phyloP scores from a whole-genome alignment of 1,284 basidiomycete genomes.

The Ceratorhiza oryzae-sativae region DNA sequence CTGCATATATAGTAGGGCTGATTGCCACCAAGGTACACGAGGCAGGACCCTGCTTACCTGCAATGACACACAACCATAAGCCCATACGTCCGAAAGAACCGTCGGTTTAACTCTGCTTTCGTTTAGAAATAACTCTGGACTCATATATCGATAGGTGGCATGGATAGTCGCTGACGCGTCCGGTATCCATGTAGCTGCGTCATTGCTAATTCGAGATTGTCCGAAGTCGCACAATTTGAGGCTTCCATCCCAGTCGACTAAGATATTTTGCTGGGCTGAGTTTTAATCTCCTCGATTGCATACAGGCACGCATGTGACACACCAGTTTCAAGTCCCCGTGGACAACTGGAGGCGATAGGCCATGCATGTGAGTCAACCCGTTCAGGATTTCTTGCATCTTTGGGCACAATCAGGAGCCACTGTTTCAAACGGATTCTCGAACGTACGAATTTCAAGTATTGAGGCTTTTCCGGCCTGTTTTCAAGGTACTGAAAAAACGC shows the following conservation, averaged over 20 bases:
- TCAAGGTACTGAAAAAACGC: background rate
- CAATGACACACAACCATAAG: slow-evolving; percentile 9
- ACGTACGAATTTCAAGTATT: slow-evolving; percentile 20
- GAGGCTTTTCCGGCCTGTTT: slow-evolving; percentile 1
- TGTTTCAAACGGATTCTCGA: background rate
- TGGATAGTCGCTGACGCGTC: slow-evolving; percentile 3
- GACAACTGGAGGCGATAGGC: slow-evolving; percentile 5
- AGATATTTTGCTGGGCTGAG: background rate
- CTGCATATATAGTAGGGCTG: background rate
- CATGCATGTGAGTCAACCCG: slow-evolving; percentile 14
- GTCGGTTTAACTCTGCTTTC: background rate
- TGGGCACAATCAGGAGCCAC: background rate
- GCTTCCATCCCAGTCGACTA: background rate
- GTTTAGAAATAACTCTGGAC: slow-evolving; percentile 15
- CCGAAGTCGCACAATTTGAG: slow-evolving; percentile 25
- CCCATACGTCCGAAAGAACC: slow-evolving; percentile 1
- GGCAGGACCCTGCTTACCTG: background rate
- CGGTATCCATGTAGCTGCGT: background rate
- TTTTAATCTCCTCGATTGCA: background rate
- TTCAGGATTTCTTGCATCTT: slow-evolving; percentile 16
- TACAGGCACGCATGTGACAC: background rate
- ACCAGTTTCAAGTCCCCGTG: slow-evolving; percentile 22
- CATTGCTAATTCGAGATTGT: background rate
- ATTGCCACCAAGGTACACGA: background rate
- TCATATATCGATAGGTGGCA: slow-evolving; percentile 19